Evolutionary conservation across 2,329 filamentous ascomycete species (phyloP).

Genomic region (Trichoderma koningiopsis): DNA sequence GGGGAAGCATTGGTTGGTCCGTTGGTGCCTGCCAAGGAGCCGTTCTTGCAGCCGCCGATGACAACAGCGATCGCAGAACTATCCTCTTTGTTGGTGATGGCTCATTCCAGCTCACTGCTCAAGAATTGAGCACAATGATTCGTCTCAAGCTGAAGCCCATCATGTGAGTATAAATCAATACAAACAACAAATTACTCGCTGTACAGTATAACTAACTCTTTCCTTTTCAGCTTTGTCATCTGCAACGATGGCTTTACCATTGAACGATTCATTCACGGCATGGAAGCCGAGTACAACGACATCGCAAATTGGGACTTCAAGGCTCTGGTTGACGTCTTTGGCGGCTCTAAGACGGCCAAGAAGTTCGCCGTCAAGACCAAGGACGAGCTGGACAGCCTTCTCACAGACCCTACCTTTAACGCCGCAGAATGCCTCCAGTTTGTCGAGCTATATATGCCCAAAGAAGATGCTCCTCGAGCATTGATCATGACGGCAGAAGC

Average conservation of each 20-base stretch:
- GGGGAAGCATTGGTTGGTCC: constrained; percentile 68
- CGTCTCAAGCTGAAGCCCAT: constrained; percentile 73
- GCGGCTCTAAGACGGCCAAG: constrained; percentile 60
- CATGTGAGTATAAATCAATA: constrained; percentile 56
- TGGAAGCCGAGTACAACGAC: constrained; percentile 79
- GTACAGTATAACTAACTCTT: constrained; percentile 29
- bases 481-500: constrained; percentile 71
- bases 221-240: constrained; percentile 66
- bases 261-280: constrained; percentile 84
- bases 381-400: constrained; percentile 65
- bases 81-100: constrained; percentile 90
- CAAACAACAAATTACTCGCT: no score
- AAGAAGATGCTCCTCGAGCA: constrained; percentile 72
- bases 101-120: constrained; percentile 79
- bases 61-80: constrained; percentile 60
- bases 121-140: constrained; percentile 84
- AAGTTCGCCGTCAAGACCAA: constrained; percentile 71
- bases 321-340: constrained; percentile 68
- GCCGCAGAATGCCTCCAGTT: constrained; percentile 62
- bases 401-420: constrained; percentile 66
- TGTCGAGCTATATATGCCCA: constrained; percentile 80
- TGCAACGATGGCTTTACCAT: constrained; percentile 90
- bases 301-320: constrained; percentile 74
- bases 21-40: constrained; percentile 64
- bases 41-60: constrained; percentile 72